A percentile compares a stretch with the other conserved stretches of the same genome.
Conservation (phyloP, 306 rosid species). For the Glycyrrhiza uralensis region DNA sequence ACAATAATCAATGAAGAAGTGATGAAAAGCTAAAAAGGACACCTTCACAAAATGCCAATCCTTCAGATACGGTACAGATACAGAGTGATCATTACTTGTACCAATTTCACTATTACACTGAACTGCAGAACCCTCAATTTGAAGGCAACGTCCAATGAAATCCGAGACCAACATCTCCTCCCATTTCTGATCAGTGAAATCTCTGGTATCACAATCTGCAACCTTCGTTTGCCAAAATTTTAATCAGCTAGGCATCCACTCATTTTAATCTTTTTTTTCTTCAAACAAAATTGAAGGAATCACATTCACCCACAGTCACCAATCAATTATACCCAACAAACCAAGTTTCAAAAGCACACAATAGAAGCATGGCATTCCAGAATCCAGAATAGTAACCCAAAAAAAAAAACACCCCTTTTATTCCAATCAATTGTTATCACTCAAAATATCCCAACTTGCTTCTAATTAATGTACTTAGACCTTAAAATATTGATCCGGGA, state of each 20-base stretch:
- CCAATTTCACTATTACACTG: constrained; percentile 26
- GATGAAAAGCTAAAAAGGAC: background rate
- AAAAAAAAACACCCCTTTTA: background rate
- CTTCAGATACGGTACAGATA: constrained; percentile 69
- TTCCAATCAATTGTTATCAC: background rate
- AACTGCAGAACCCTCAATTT: constrained; percentile 28
- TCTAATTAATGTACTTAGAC: background rate
- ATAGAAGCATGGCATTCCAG: background rate
- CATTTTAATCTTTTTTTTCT: background rate
- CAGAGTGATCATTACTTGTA: constrained; percentile 22
- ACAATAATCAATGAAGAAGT: background rate
- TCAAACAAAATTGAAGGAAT: background rate
- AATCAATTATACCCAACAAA: background rate
- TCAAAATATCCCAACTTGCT: background rate
- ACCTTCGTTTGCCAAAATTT: constrained; percentile 44
- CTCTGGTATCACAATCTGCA: constrained; percentile 78
- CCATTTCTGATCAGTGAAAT: constrained; percentile 86
- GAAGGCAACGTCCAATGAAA: constrained; percentile 50
- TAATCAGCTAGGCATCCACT: background rate
- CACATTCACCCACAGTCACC: background rate
- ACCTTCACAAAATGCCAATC: constrained; percentile 99
- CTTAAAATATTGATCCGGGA: background rate
- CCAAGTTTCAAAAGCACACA: background rate
- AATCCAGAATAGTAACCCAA: background rate
- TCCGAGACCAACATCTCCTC: constrained; percentile 70